Evolutionary conservation across 2,329 filamentous ascomycete genomes (phyloP).

Genomic region (Neodidymelliopsis sp.): DNA sequence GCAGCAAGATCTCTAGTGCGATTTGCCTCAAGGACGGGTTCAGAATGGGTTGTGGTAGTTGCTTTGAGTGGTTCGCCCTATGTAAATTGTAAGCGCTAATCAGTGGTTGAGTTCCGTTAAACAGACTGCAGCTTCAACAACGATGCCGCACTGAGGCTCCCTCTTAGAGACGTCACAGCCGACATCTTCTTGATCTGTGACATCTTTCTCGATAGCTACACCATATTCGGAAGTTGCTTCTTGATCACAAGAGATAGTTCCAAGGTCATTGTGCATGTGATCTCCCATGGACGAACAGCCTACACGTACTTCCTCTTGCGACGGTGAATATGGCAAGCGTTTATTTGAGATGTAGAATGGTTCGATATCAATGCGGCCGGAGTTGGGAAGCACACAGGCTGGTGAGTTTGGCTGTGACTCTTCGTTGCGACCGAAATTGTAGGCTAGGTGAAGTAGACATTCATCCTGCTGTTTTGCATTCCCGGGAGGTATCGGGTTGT

Average conservation of each 20-base stretch:
- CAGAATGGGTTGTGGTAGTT: background rate
- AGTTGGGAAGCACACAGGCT: too few relatives aligned
- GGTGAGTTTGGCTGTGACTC: background rate
- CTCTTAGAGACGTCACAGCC: background rate
- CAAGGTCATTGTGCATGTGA: background rate
- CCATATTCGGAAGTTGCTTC: background rate
- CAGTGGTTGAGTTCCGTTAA: background rate
- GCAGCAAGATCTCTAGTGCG: too few relatives aligned
- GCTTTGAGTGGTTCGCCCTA: background rate
- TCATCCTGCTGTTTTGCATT: background rate
- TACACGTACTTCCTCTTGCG: background rate
- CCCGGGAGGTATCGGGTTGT: background rate
- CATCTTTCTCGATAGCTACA: background rate
- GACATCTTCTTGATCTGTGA: background rate
- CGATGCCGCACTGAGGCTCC: background rate
- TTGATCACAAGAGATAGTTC: background rate
- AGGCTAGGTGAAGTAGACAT: background rate
- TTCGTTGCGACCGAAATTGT: background rate
- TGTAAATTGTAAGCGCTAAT: background rate
- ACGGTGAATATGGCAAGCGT: background rate
- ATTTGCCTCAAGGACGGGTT: background rate
- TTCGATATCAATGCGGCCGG: too few relatives aligned
- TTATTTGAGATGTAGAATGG: background rate
- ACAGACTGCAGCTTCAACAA: background rate
- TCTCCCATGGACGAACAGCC: background rate